These are phyloP conservation scores for Magnusiomyces tetraspermus DNA, from an alignment of 1,139 yeast species.

Conservation along the genomic window DNA sequence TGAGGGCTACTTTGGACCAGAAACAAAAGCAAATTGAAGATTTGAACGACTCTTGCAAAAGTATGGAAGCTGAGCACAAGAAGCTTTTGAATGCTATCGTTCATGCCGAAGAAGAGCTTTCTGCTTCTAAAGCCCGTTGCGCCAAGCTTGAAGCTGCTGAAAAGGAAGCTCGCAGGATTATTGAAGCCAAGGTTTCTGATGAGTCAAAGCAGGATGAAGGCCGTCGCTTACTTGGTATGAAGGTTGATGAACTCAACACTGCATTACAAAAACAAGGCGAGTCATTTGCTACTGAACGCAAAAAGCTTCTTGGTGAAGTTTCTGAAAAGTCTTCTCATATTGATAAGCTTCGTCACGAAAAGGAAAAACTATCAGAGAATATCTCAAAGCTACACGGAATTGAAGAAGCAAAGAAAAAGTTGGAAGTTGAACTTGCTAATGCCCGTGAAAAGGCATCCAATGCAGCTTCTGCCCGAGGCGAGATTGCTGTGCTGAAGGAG, in stretches of 20 bases:
- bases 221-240: slow-evolving; percentile 20
- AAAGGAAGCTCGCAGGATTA: slow-evolving; percentile 21
- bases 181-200: slow-evolving; percentile 26
- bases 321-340: slow-evolving; percentile 23
- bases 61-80: slow-evolving; percentile 18
- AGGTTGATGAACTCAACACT: slow-evolving; percentile 19
- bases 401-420: slow-evolving; percentile 18
- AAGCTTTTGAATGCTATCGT: slow-evolving; percentile 17
- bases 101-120: slow-evolving; percentile 22
- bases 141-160: slow-evolving; percentile 26
- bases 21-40: slow-evolving; percentile 19
- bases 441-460: slow-evolving; percentile 20
- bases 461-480: slow-evolving; percentile 17
- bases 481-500: slow-evolving; percentile 34
- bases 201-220: slow-evolving; percentile 22
- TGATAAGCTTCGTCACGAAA: slow-evolving; percentile 20
- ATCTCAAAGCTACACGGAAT: slow-evolving; percentile 15
- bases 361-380: slow-evolving; percentile 17
- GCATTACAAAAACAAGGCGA: slow-evolving; percentile 26
- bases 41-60: slow-evolving; percentile 7
- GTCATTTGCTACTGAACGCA: slow-evolving; percentile 19
- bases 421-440: slow-evolving; percentile 21
- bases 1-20: slow-evolving; percentile 24
- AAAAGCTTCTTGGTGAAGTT: slow-evolving; percentile 21
- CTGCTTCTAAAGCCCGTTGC: slow-evolving; percentile 23